These are phyloP conservation scores for Vachellia pachyceras DNA, from an alignment of 306 rosid genomes.

Conservation along the genomic window DNA sequence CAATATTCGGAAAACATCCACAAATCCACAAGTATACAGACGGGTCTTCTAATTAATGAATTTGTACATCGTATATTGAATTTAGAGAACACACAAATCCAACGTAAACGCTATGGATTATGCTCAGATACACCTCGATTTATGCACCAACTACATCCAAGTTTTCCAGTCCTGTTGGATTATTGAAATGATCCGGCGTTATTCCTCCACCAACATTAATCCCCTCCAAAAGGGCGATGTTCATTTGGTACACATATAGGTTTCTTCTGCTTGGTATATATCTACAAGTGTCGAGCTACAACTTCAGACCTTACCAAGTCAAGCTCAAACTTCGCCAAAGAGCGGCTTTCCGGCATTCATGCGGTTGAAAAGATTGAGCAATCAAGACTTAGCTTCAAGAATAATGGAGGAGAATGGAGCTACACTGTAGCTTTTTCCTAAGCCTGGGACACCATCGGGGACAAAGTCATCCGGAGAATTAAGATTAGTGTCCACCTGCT, in stretches of 20 bases:
- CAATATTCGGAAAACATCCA: background rate
- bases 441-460: slow-evolving; percentile 61
- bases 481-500: slow-evolving; percentile 85
- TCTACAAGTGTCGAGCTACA: slow-evolving; percentile 7
- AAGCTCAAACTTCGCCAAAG: slow-evolving; percentile 13
- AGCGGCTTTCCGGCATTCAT: slow-evolving; percentile 17
- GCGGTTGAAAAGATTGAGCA: slow-evolving; percentile 36
- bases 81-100: background rate
- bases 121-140: background rate
- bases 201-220: background rate
- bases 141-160: background rate
- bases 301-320: slow-evolving; percentile 21
- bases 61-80: background rate
- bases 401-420: slow-evolving; percentile 90
- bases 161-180: background rate
- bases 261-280: slow-evolving; percentile 14
- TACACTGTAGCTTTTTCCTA: slow-evolving; percentile 56
- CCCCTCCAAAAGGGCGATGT: background rate
- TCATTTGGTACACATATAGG: slow-evolving; percentile 19
- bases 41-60: background rate
- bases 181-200: slow-evolving; percentile 28
- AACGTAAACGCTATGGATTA: background rate
- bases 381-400: slow-evolving; percentile 74
- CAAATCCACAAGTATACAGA: background rate
- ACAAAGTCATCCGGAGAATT: slow-evolving; percentile 78